A percentile compares a stretch with the other conserved stretches of the same genome.
phyloP scores from a whole-genome alignment of 2,329 filamentous ascomycete species.

The Nemania abortiva region DNA sequence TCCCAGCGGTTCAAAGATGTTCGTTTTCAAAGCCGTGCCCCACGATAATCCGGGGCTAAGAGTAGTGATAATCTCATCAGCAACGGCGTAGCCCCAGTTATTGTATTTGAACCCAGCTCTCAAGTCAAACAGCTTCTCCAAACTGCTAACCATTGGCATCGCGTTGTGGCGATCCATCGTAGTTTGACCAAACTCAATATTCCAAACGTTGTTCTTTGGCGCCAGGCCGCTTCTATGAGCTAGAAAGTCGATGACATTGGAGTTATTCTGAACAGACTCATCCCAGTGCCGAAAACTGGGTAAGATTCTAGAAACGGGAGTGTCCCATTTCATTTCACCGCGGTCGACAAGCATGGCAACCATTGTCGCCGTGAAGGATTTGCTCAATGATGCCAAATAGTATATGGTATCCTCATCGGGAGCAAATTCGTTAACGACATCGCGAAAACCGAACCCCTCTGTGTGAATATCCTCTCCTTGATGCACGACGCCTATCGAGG shows the following conservation, averaged over 20 bases:
- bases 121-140: neutral
- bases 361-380: neutral
- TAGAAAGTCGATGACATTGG: neutral
- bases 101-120: neutral
- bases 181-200: neutral
- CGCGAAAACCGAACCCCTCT: neutral
- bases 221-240: conserved; percentile 1
- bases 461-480: conserved; percentile 5
- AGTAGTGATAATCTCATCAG: neutral
- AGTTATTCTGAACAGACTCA: neutral
- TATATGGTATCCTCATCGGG: neutral
- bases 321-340: neutral
- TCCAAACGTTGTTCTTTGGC: neutral
- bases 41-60: neutral
- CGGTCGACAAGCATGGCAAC: neutral
- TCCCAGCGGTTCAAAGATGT: neutral
- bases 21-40: neutral
- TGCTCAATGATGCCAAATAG: neutral
- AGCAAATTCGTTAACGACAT: neutral
- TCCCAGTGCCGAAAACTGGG: neutral
- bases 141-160: neutral
- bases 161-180: neutral
- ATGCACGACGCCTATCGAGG: neutral
- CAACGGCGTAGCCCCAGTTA: neutral
- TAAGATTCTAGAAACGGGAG: neutral